These are phyloP conservation scores for Eucalyptus globulus DNA, from an alignment of 345 rosid genomes.

Conservation along the genomic window DNA sequence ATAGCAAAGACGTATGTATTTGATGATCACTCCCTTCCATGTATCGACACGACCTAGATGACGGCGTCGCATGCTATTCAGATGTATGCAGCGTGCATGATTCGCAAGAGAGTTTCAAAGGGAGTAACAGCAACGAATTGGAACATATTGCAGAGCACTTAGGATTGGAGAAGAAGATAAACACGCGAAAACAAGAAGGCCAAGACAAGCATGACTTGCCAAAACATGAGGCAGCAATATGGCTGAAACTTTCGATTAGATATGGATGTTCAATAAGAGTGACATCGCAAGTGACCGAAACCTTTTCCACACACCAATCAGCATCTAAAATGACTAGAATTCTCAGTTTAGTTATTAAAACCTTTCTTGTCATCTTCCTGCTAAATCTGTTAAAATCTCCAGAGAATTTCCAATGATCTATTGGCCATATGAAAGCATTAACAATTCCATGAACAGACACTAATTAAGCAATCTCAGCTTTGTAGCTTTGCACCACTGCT, in stretches of 20 bases:
- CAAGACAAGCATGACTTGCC: not conserved
- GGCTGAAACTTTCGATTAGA: not conserved
- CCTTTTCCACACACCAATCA: not conserved
- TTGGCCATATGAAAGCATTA: not conserved
- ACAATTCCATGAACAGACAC: not conserved
- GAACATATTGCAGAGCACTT: not conserved
- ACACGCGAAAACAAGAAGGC: not conserved
- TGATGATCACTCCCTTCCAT: not conserved
- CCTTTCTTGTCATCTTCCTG: not conserved
- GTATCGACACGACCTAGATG: not conserved
- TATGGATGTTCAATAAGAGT: not conserved
- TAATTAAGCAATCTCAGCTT: not conserved
- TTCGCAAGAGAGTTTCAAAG: not conserved
- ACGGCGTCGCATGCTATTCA: not conserved
- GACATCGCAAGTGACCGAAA: not conserved
- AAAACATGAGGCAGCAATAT: not conserved
- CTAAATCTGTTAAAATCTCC: not conserved
- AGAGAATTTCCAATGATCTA: not conserved
- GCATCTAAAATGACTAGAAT: not conserved
- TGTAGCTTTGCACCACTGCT: not conserved
- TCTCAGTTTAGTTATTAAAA: not conserved
- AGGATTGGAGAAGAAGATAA: not conserved
- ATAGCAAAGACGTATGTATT: not conserved
- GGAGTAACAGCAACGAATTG: not conserved
- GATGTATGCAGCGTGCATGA: not conserved